phyloP scores from a whole-genome alignment of 805 yeast species.

The Yamadazyma nakazawae region DNA sequence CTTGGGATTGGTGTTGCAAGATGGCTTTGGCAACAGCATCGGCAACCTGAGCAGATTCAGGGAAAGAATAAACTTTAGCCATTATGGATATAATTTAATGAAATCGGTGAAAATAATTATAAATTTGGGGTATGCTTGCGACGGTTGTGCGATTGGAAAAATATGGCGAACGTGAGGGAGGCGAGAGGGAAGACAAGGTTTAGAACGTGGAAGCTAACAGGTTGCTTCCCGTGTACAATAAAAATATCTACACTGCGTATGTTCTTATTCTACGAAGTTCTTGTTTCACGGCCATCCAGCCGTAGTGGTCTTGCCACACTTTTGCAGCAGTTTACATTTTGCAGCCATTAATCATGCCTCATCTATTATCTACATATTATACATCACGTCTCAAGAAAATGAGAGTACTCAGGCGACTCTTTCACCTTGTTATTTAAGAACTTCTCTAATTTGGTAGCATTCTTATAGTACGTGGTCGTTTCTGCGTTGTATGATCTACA shows the following conservation, averaged over 20 bases:
- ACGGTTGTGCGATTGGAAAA: too few species aligned
- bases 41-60: constrained; percentile 60
- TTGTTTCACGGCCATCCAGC: not conserved
- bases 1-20: constrained; percentile 58
- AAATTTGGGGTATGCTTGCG: too few species aligned
- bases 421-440: constrained; percentile 77
- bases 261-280: too few species aligned
- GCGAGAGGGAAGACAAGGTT: not conserved
- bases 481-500: constrained; percentile 93
- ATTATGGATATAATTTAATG: not conserved
- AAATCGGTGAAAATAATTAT: not conserved
- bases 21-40: constrained; percentile 62
- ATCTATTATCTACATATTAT: not conserved
- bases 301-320: not conserved
- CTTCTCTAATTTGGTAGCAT: constrained; percentile 91
- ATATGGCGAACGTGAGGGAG: too few species aligned
- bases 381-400: constrained; percentile 49
- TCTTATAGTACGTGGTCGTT: constrained; percentile 90
- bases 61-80: constrained; percentile 43
- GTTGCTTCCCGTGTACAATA: too few species aligned
- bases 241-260: too few species aligned
- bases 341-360: constrained; percentile 3
- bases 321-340: too few species aligned
- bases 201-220: not conserved
- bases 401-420: constrained; percentile 91